Evolutionary conservation across 768 basidiomycete genomes (phyloP).

Genomic region (Lentinus brumalis): DNA sequence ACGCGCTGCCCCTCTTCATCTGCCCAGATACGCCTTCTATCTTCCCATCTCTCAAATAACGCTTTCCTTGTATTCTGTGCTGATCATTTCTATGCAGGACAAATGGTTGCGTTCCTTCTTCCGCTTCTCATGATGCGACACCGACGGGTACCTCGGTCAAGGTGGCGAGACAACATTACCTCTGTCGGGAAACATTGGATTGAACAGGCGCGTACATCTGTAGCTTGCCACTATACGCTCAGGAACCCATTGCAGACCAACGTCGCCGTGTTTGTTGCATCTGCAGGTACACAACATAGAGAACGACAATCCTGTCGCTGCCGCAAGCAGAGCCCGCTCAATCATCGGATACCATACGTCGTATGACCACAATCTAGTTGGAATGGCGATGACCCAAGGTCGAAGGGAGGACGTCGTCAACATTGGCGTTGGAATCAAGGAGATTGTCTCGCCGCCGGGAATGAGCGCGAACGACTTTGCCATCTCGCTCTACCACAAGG

Average conservation of each 20-base stretch:
- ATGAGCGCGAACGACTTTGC: slow-evolving; percentile 63
- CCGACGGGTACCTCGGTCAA: slow-evolving; percentile 71
- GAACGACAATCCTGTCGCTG: slow-evolving; percentile 56
- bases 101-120: slow-evolving; percentile 71
- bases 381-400: slow-evolving; percentile 88
- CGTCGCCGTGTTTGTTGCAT: background rate
- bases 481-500: slow-evolving; percentile 77
- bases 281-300: slow-evolving; percentile 37
- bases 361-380: slow-evolving; percentile 67
- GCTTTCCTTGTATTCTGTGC: slow-evolving; percentile 2
- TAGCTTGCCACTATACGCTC: background rate
- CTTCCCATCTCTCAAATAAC: background rate
- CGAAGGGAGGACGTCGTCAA: slow-evolving; percentile 74
- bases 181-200: slow-evolving; percentile 79
- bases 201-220: slow-evolving; percentile 57
- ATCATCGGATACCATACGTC: slow-evolving; percentile 82
- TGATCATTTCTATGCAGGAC: slow-evolving; percentile 44
- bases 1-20: too few relatives aligned
- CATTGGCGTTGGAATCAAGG: slow-evolving; percentile 80
- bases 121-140: slow-evolving; percentile 87
- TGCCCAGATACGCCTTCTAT: too few relatives aligned
- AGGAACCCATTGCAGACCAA: slow-evolving; percentile 14
- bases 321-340: slow-evolving; percentile 65
- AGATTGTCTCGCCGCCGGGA: slow-evolving; percentile 63
- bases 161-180: slow-evolving; percentile 69